Base-by-base conservation (phyloP, 306 rosid species). In the Mucuna pruriens region DNA sequence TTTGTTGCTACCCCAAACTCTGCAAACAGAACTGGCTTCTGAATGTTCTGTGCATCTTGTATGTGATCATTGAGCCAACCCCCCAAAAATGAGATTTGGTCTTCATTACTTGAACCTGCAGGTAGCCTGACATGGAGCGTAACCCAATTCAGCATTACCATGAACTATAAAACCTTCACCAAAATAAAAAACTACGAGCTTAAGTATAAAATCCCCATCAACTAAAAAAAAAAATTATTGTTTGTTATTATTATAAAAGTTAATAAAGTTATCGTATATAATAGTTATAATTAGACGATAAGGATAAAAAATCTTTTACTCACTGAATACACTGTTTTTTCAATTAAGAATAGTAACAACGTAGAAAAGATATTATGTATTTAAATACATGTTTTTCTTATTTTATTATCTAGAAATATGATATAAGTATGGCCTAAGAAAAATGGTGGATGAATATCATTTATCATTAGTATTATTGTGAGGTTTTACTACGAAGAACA, bases 11-110 rank as follows among this genome's bases (percentile, higher is more conserved):
- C 82, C 26, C 97, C 97, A 63, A 94, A 94, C 89, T 94, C 97
- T 1, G 95, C 91, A 9, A 94, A 79, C 23, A 91, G 84, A 80
- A 94, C 71, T 57, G 98, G 98, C 85, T 91, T 94, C 25, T 85
- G 85, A 62, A 91, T 77, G 81, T 85, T 89, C 38, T 91, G 88
- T 46, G 95, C 90, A 84, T 94, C 95, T 71, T 80, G 84, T 71
- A 90, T 89, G 77, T 94, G 98, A 16, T 89, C 89, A 25, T 65
- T 70, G 9, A 93, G 86, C 97, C 94, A 93, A 17, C 39, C 34
- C 49, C 69, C 82, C 39, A 93, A 77, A 76, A 93, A 93, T 15
- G 89, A 77, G 68, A 89, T 79, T 46, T 91, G 97, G 29, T 68
- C 76, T 73, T 87, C 90, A 45, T 81, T 66, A 77, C 78, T 79